Evolutionary conservation across 2,329 filamentous ascomycete genomes (phyloP), one percentile per base, ranked within the genome.

Genomic region (Cladosporium sp.): DNA sequence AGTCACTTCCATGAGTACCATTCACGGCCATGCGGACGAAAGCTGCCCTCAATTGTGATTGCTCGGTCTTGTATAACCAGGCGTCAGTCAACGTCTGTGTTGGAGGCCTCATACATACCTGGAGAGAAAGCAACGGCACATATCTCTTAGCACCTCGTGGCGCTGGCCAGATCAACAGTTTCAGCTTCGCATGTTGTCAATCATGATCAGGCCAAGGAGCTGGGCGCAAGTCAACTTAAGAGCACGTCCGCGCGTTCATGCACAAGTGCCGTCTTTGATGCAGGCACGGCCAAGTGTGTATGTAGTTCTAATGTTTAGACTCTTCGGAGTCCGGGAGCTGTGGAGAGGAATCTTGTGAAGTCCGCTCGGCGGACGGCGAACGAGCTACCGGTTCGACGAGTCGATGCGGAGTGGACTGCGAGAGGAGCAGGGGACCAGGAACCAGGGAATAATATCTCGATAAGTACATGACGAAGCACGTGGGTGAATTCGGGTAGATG

Each of bases 171-270:
- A 57, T 61, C 51, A 34, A 25, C 57, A 32, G 21, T 46, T 18
- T 39, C 36, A 48, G 43, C 18, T 48, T 48, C 43, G 49, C 14
- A 62, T 28, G 23, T 21, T 39, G 30, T 39, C 54, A 53, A 48
- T 56, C 64, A 56, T 65, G 63, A 59, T 36, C 43, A 21, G 25
- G 54, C 57, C 63, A 58, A 58, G 63, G n/a, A 53, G 43, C 63
- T 58, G 46, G 46, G 54, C 53, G 32, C 13, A 23, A 26, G 34
- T 7, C 36, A 21, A 7, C 25, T 46, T 43, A 30, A 30, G 28
- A 46, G 34, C 18, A 60, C 25, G 39, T 60, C 58, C 58, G 21
- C 58, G 58, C 58, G 58, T 60, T 60, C 58, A 48, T 32, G 58
- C 36, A 16, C 18, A 60, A 59, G 57, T 60, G 39, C 26, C 26